phyloP scores from a whole-genome alignment of 805 yeast species.

The Suhomyces tanzawaensis region DNA sequence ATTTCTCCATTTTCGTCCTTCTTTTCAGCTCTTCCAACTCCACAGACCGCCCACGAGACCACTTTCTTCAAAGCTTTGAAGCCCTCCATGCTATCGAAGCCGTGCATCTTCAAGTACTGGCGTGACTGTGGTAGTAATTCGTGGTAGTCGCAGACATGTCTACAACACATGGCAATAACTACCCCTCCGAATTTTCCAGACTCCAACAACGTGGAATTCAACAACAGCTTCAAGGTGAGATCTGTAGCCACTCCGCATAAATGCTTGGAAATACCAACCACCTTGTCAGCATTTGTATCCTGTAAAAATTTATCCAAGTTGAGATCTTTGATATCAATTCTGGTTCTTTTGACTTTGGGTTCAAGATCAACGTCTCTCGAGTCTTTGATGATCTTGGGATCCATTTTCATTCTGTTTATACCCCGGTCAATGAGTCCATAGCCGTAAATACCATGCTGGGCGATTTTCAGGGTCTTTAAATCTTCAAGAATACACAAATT shows the following conservation, averaged over 20 bases:
- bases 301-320: slow-evolving; percentile 46
- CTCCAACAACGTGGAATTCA: slow-evolving; percentile 31
- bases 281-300: slow-evolving; percentile 15
- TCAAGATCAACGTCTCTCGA: slow-evolving; percentile 14
- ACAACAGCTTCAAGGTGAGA: slow-evolving; percentile 65
- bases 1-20: slow-evolving; percentile 14
- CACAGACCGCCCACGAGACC: slow-evolving; percentile 90
- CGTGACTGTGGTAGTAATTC: slow-evolving; percentile 50
- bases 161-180: slow-evolving; percentile 88
- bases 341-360: slow-evolving; percentile 48
- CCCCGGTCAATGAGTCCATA: slow-evolving; percentile 75
- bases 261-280: slow-evolving; percentile 79
- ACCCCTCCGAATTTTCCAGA: slow-evolving; percentile 48
- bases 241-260: slow-evolving; percentile 95
- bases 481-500: slow-evolving; percentile 34
- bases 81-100: slow-evolving; percentile 31
- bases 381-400: slow-evolving; percentile 62
- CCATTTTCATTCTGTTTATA: slow-evolving; percentile 75
- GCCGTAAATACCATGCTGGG: slow-evolving; percentile 21
- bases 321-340: slow-evolving; percentile 80
- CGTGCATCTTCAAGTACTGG: slow-evolving; percentile 33
- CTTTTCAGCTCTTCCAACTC: slow-evolving; percentile 39
- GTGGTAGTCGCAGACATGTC: slow-evolving; percentile 75
- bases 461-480: background rate
- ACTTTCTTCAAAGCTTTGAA: slow-evolving; percentile 56